These are phyloP conservation scores for Xylariales sp. DNA, from an alignment of 2,329 filamentous ascomycete species.

Conservation along the genomic window DNA sequence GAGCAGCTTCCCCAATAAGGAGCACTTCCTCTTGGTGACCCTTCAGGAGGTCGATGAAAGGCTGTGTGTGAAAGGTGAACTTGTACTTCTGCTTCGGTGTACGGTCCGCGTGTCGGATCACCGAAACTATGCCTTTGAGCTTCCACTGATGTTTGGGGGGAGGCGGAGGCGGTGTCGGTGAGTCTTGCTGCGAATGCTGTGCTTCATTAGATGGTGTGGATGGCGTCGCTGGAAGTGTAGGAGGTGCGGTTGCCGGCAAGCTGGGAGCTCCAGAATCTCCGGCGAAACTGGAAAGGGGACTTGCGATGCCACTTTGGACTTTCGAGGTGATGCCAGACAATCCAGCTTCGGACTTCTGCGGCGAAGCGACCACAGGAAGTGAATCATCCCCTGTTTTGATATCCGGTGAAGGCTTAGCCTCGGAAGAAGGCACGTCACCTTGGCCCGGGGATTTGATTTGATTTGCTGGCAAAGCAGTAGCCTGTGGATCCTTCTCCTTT, in stretches of 20 bases:
- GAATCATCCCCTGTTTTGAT: constrained; percentile 19
- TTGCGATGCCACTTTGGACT: constrained; percentile 31
- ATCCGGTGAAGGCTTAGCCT: constrained; percentile 13
- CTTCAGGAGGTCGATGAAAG: constrained; percentile 90
- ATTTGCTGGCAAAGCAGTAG: constrained; percentile 13
- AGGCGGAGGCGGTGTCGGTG: constrained; percentile 57
- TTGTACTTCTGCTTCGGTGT: constrained; percentile 99
- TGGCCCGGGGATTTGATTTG: constrained; percentile 16
- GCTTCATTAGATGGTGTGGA: constrained; percentile 27
- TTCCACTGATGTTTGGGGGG: constrained; percentile 93
- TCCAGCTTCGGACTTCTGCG: constrained; percentile 20
- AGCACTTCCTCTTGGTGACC: constrained; percentile 96
- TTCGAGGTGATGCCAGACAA: constrained; percentile 23
- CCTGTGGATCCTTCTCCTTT: constrained; percentile 36
- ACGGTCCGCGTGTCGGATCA: constrained; percentile 92
- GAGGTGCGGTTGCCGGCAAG: constrained; percentile 33
- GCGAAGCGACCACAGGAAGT: constrained; percentile 9
- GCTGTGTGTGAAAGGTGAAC: constrained; percentile 95
- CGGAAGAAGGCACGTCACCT: constrained; percentile 11
- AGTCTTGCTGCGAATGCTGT: constrained; percentile 25
- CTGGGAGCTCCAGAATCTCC: constrained; percentile 29
- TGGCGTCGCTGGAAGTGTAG: constrained; percentile 31
- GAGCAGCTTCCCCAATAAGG: constrained; percentile 82
- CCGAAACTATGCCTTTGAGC: constrained; percentile 93
- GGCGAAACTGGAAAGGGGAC: constrained; percentile 24